Conservation (phyloP, 129 eudicot genomes). For the Deinandra increscens region DNA sequence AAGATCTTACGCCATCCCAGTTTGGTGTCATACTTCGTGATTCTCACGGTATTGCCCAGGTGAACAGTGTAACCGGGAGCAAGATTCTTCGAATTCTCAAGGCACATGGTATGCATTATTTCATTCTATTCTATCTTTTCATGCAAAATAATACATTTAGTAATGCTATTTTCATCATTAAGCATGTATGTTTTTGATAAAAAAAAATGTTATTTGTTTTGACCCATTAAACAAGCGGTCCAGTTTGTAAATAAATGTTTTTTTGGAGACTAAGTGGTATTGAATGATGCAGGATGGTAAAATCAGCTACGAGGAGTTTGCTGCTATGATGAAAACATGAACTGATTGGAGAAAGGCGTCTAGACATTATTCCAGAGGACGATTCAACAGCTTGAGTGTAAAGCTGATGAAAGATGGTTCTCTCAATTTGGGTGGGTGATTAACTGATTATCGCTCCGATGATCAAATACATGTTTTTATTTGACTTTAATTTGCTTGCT, state of each 20-base stretch:
- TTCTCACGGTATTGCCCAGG: too few species aligned
- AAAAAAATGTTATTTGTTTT: not conserved
- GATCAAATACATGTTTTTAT: too few species aligned
- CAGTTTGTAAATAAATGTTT: slow-evolving; percentile 1
- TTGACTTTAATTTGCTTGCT: too few species aligned
- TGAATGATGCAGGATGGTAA: slow-evolving; percentile 60
- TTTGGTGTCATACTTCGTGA: too few species aligned
- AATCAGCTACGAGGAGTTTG: slow-evolving; percentile 82
- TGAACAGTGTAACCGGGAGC: too few species aligned
- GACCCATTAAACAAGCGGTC: not conserved
- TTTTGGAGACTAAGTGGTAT: not conserved
- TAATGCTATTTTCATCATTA: too few species aligned
- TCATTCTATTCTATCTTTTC: too few species aligned
- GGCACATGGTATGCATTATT: too few species aligned
- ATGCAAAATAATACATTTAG: too few species aligned
- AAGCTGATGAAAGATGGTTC: slow-evolving; percentile 85
- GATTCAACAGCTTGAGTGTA: slow-evolving; percentile 68
- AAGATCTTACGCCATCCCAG: too few species aligned
- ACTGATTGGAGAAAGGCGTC: slow-evolving; percentile 92
- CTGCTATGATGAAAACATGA: slow-evolving; percentile 83
- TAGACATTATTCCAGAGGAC: slow-evolving; percentile 73
- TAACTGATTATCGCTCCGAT: slow-evolving; percentile 15
- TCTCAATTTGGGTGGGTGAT: slow-evolving; percentile 47
- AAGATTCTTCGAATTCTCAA: too few species aligned
- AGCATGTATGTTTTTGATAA: too few species aligned